A percentile compares a stretch with the other conserved stretches of the same genome.
phyloP scores from a whole-genome alignment of 2,329 filamentous ascomycete genomes.

The Hymenoscyphus repandus region DNA sequence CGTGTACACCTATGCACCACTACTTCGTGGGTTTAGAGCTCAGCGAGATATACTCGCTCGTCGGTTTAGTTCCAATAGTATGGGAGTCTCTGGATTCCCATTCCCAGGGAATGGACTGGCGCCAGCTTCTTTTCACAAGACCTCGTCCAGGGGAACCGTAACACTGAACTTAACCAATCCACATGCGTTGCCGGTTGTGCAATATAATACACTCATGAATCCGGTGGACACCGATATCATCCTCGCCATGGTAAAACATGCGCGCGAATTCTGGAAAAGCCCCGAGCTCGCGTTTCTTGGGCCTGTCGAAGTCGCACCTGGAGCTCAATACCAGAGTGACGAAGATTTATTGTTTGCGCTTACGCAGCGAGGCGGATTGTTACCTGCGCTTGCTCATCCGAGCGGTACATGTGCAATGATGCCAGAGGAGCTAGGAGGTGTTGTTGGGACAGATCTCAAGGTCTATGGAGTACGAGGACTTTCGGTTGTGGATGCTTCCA shows the following conservation, averaged over 20 bases:
- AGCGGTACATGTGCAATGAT: constrained; percentile 29
- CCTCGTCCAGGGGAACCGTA: constrained; percentile 34
- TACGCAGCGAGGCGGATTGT: constrained; percentile 36
- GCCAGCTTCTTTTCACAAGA: constrained; percentile 13
- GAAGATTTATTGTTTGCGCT: constrained; percentile 24
- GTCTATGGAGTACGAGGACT: constrained; percentile 17
- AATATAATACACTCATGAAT: constrained; percentile 34
- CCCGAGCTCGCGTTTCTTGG: constrained; percentile 27
- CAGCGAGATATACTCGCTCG: constrained; percentile 23
- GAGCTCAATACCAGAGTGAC: constrained; percentile 22
- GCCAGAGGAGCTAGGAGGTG: constrained; percentile 12
- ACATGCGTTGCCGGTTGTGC: constrained; percentile 28
- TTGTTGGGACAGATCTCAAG: constrained; percentile 11
- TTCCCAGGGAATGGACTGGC: constrained; percentile 7
- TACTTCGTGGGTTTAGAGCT: constrained; percentile 9
- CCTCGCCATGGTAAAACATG: constrained; percentile 10
- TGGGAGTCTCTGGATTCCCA: neutral
- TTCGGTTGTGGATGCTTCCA: constrained; percentile 9
- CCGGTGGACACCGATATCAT: constrained; percentile 34
- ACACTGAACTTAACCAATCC: constrained; percentile 25
- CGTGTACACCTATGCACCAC: constrained; percentile 6
- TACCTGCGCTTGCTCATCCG: constrained; percentile 34
- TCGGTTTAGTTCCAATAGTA: neutral
- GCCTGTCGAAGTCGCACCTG: constrained; percentile 31
- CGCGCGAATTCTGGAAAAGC: constrained; percentile 9